Evolutionary conservation across 805 yeast genomes (phyloP), one percentile per base, ranked within the genome.

Genomic region (Brettanomyces bruxellensis): DNA sequence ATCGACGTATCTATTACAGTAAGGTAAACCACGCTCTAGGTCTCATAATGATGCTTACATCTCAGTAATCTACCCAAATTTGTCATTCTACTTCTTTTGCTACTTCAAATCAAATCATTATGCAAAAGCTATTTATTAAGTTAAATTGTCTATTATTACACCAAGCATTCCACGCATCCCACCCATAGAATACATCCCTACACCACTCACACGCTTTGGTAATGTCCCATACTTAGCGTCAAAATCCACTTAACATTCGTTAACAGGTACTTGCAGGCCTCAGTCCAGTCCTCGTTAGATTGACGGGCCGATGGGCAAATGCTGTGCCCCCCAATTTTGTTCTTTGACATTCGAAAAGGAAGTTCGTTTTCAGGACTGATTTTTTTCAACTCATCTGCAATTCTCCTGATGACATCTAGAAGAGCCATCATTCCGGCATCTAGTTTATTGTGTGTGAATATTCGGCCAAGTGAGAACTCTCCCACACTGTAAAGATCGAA

Each of bases 211-310:
- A 18, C 18, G 18, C 18, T 18, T 18, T 18, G 18, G 18, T 18
- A 18, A 18, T 18, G 18, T 18, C 23, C 38, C 38, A 35, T 35
- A 3, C 87, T 78, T 58, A 81, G 88, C 4, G 90, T 83, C 46
- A 90, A 65, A 6, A 91, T 72, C 95, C 96, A 91, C 58, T 87
- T 88, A 30, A 79, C 71, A 56, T 91, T 79, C 0, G 93, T 86
- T 42, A 90, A 66, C 11, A 91, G 68, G 57, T 80, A 85, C 55
- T 85, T 83, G 65, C 96, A 89, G 1, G 95, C 91, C 25, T 83
- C 77, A 0, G 96, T 87, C 98, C 98, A 90, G 50, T 84, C 87
- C 40, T 79, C 78, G 59, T 82, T 83, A 0, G 83, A 76, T 3
- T 73, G 65, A 48, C 73, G 69, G 3, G 86, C 75, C 1, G 86